Evolutionary conservation across 164 flowering plant species (phyloP).

Genomic region (Aristolochia contorta): DNA sequence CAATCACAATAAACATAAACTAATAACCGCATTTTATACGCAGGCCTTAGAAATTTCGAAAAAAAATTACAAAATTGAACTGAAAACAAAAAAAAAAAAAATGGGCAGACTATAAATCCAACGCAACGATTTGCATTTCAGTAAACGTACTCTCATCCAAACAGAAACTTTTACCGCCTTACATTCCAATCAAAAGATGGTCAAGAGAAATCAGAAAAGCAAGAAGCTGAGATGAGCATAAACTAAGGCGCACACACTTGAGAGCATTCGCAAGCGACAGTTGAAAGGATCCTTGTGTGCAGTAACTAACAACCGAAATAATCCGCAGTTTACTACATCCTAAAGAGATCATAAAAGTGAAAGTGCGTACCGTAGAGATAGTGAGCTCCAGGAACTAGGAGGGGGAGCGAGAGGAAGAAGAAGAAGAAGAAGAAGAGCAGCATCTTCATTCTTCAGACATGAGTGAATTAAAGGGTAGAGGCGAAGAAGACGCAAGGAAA

Average conservation of each 20-base stretch:
- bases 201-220: neutral
- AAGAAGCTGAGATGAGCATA: too few species aligned
- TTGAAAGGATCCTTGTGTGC: neutral
- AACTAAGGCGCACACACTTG: neutral
- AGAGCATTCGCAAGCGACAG: neutral
- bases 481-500: neutral
- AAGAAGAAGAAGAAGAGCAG: slow-evolving; percentile 18
- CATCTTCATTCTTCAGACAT: slow-evolving; percentile 2
- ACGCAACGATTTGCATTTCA: too few species aligned
- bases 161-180: too few species aligned
- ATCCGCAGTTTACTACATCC: too few species aligned
- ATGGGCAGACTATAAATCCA: too few species aligned
- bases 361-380: slow-evolving; percentile 14
- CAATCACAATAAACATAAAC: too few species aligned
- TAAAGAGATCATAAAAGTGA: neutral
- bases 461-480: neutral
- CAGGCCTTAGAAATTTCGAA: too few species aligned
- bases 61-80: too few species aligned
- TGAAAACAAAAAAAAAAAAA: too few species aligned
- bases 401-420: slow-evolving; percentile 16
- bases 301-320: neutral
- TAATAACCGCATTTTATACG: too few species aligned
- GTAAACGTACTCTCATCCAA: too few species aligned
- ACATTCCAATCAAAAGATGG: too few species aligned
- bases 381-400: slow-evolving; percentile 11